Evolutionary conservation across 1,139 yeast genomes (phyloP), one percentile per base, ranked within the genome.

Genomic region (Taphrina pruni): DNA sequence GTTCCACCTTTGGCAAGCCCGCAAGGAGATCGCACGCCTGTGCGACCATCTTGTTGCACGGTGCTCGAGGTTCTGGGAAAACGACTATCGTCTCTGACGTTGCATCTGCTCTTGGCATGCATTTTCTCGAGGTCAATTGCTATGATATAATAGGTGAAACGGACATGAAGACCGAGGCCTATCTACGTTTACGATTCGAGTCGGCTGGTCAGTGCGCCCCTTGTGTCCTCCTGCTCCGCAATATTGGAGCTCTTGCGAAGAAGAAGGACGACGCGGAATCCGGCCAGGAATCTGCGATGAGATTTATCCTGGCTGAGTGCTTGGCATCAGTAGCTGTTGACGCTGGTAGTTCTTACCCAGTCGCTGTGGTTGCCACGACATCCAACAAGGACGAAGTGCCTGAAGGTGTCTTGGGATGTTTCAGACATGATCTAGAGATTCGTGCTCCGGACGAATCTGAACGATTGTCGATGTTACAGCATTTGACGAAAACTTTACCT

Each of bases 361-460:
- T 86, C 26, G 81, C 90, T 0, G 77, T 94, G 57, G 82, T 89
- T 2, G 87, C 88, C 48, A 89, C 97, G 17, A 84, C 88, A 50
- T 86, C 87, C 73, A 93, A 91, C 73, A 80, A 86, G 4, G 97
- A 91, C 74, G 83, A 84, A 70, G 77, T 94, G 35, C 86, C 90
- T 45, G 90, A 87, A 69, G 82, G 84, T 41, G 79, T 92, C 6
- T 83, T 95, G 72, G 85, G 89, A 71, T 81, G 85, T 70, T 83
- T 92, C 73, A 90, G 88, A 75, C 93, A 93, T 78, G 96, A 91
- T 74, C 80, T 93, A 38, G 85, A 85, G 32, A 82, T 93, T 32
- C 83, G 86, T 1, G 96, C 92, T 0, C 98, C 98, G 0, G 81
- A 84, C 36, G 97, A 93, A 76, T 72, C 76, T 1, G 97, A 94